Evolutionary conservation across 805 yeast genomes (phyloP), one percentile per base, ranked within the genome.

Genomic region (Kuraishia floccosa): DNA sequence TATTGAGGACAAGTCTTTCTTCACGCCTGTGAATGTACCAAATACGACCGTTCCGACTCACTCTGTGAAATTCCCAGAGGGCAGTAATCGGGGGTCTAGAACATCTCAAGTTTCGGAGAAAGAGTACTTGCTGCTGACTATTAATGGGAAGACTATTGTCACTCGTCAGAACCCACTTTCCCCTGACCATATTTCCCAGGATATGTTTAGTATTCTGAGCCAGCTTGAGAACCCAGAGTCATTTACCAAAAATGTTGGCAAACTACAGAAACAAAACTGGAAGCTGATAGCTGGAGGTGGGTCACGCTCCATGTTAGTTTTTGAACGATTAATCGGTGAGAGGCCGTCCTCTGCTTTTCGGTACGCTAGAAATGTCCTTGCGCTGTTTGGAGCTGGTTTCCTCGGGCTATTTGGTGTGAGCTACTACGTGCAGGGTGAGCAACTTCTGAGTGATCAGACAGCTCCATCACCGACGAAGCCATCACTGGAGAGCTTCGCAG

Each of bases 241-340:
- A 11, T 54, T 56, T 18, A 46, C 59, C 28, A 51, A 53, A 13
- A 35, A 42, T 6, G 50, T 75, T 6, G 58, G 55, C 29, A 58
- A 50, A 35, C 52, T 74, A 26, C 68, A 70, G 32, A 50, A 46
- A 16, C 46, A 49, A 15, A 60, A 60, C 9, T 77, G 79, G 80
- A 58, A 51, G 33, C 55, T 76, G n/a, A 53, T 72, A 21, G 82
- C 75, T 4, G 63, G 71, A 17, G 67, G 69, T 20, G 52, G 50
- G 4, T 48, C 50, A 3, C 49, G 52, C 26, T 42, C 38, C 24
- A 35, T 65, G 7, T 40, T 69, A 16, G 55, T 68, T 9, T 65
- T 68, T 37, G 59, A 56, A 27, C 53, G 69, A 27, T 28, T 29
- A 7, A 16, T 14, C 13, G 17, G 15, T 7, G 11, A 16, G 11